Conservation (phyloP, 2,329 filamentous ascomycete genomes). For the Pseudogymnoascus sp. region DNA sequence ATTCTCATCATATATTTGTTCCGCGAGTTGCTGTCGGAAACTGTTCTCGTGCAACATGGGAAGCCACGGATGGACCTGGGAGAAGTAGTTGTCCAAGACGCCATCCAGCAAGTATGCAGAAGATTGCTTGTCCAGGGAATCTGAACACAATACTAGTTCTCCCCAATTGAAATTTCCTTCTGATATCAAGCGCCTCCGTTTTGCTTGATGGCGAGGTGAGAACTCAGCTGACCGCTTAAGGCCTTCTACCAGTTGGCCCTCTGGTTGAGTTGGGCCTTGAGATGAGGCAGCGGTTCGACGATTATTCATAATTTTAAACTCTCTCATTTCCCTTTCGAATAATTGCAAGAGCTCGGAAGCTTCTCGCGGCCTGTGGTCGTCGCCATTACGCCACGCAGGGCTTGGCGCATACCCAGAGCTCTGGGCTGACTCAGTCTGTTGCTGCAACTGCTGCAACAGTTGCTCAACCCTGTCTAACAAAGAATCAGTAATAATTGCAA, state of each 20-base stretch:
- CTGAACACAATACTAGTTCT: conserved; percentile 5
- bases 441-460: conserved; percentile 8
- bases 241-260: background rate
- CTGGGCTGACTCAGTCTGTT: background rate
- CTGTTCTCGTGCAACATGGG: conserved; percentile 32
- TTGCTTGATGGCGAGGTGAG: background rate
- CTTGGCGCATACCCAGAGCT: conserved; percentile 2
- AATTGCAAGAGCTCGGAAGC: background rate
- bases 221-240: background rate
- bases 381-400: background rate
- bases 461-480: conserved; percentile 20
- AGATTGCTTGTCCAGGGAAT: conserved; percentile 12
- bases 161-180: background rate
- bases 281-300: background rate
- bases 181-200: conserved; percentile 7
- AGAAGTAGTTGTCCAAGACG: conserved; percentile 28
- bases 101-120: conserved; percentile 23
- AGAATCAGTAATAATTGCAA: conserved; percentile 17
- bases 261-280: background rate
- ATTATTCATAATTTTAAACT: conserved; percentile 1
- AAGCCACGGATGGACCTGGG: conserved; percentile 35
- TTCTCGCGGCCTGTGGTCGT: background rate
- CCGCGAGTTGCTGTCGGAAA: conserved; percentile 20
- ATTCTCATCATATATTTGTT: conserved; percentile 20
- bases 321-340: background rate